Percentiles rank a stretch among this genome's conserved stretches.
Conservation (phyloP, 495 filamentous ascomycete genomes). For the Aspergillus haitiensis region DNA sequence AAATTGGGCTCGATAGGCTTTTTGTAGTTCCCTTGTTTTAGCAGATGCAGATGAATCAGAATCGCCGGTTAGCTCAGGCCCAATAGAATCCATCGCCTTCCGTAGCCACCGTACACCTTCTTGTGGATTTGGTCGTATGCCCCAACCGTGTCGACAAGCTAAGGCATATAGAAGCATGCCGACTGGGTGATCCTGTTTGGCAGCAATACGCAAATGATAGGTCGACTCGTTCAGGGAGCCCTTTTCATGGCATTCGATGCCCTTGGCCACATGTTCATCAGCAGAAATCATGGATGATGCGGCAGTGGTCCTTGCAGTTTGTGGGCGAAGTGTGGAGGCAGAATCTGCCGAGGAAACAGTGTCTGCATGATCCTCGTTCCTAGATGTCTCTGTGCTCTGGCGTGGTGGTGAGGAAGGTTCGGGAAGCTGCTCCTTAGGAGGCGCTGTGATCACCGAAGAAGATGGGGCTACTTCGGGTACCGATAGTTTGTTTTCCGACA, state of each 20-base stretch:
- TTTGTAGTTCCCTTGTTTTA: slow-evolving; percentile 63
- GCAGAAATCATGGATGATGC: slow-evolving; percentile 60
- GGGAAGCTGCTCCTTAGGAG: slow-evolving; percentile 32
- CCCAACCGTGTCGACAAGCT: slow-evolving; percentile 97
- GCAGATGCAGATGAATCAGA: slow-evolving; percentile 65
- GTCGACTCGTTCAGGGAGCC: slow-evolving; percentile 88
- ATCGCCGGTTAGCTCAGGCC: slow-evolving; percentile 78
- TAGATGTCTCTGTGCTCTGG: slow-evolving; percentile 15
- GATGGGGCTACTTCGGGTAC: slow-evolving; percentile 24
- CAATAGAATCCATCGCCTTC: slow-evolving; percentile 83
- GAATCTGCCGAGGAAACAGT: slow-evolving; percentile 64
- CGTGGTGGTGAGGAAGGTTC: slow-evolving; percentile 32
- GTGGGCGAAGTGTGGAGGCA: slow-evolving; percentile 62
- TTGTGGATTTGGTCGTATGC: slow-evolving; percentile 84
- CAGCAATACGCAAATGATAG: slow-evolving; percentile 90
- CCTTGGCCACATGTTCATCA: slow-evolving; percentile 85
- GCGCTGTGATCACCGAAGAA: slow-evolving; percentile 1
- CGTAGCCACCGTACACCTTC: slow-evolving; percentile 91
- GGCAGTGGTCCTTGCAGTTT: slow-evolving; percentile 45
- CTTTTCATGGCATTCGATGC: slow-evolving; percentile 82
- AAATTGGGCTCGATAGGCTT: slow-evolving; percentile 84
- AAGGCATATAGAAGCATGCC: slow-evolving; percentile 95
- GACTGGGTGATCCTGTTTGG: slow-evolving; percentile 78
- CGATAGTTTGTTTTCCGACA: slow-evolving; percentile 20
- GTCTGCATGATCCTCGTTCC: slow-evolving; percentile 43